Base-by-base conservation (phyloP, 1,139 yeast genomes). In the Saccharomyces pastorianus region DNA sequence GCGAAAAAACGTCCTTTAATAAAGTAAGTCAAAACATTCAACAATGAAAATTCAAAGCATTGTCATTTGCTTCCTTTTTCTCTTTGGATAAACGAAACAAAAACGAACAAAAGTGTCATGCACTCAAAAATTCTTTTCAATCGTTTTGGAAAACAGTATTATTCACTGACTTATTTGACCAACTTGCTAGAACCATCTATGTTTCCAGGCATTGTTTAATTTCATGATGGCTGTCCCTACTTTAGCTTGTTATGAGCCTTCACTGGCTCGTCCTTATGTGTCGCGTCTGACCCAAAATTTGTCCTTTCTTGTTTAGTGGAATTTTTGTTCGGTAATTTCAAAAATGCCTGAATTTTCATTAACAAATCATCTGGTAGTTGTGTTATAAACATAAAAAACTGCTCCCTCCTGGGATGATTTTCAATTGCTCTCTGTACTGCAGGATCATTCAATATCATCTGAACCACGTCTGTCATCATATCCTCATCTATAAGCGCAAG, bases 91-190 rank as follows among this genome's bases (percentile, higher is more conserved):
- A 2, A 3, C 4, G 31, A 3, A 29, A 8, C 13, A 29, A 29
- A 5, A 3, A 29, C 31, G 31, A 4, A 29, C 11, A 13, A 29
- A 13, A 29, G 31, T 29, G 31, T 5, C 13, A 29, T 29, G 9
- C 31, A 29, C 2, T 11, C 11, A 29, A 9, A 6, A 5, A 9
- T 29, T 9, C 4, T 63, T 91, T 78, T 67, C 89, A 95, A 66
- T 91, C 98, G 71, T 91, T 97, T 57, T 79, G 83, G 56, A 90
- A 90, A 77, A 55, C 6, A 64, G 59, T 4, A 67, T 38, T 9
- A 17, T 29, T 56, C 56, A 6, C 55, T 53, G 13, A 53, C 41
- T 55, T 58, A 56, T 47, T 83, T 85, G 20, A 7, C 9, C 23
- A 20, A 20, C 8, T 27, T 8, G n/a, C 11, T 71, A 34, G 6